Conservation (phyloP, 441 rosid species). For the Pelargonium citronellum region DNA sequence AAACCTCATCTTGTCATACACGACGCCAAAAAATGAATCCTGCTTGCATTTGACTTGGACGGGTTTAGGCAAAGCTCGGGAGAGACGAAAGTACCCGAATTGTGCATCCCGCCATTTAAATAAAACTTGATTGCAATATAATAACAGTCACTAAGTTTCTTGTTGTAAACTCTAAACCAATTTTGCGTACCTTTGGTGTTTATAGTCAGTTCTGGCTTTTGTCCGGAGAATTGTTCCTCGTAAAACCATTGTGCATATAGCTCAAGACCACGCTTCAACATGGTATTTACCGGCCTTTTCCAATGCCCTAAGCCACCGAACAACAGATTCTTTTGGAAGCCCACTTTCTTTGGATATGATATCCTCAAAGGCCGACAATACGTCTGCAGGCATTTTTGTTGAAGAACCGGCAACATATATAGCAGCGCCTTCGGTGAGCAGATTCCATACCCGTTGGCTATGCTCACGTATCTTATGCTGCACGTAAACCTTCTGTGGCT, state of each 20-base stretch:
- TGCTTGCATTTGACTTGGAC: too few relatives aligned
- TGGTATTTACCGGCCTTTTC: slow-evolving; percentile 79
- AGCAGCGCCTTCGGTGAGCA: slow-evolving; percentile 55
- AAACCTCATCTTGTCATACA: too few relatives aligned
- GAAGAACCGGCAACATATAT: slow-evolving; percentile 83
- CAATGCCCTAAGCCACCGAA: slow-evolving; percentile 51
- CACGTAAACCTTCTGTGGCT: slow-evolving; percentile 78
- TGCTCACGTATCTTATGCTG: slow-evolving; percentile 71
- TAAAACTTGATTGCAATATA: too few relatives aligned
- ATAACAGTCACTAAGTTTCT: too few relatives aligned
- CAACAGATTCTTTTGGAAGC: slow-evolving; percentile 53
- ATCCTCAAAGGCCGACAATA: slow-evolving; percentile 66
- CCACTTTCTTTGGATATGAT: slow-evolving; percentile 58
- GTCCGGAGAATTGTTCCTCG: too few relatives aligned
- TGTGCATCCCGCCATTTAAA: too few relatives aligned
- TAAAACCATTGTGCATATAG: neutral
- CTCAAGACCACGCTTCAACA: slow-evolving; percentile 94
- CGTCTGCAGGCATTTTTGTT: slow-evolving; percentile 89
- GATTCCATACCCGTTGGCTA: slow-evolving; percentile 53
- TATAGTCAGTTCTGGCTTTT: too few relatives aligned
- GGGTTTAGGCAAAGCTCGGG: too few relatives aligned
- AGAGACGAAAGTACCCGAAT: too few relatives aligned
- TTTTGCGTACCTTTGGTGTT: too few relatives aligned
- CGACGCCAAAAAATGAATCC: too few relatives aligned
- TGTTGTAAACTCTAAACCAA: too few relatives aligned